A percentile compares a stretch with the other conserved stretches of the same genome.
Conservation (phyloP, 2,329 filamentous ascomycete species). For the Fusarium fujikuroi region DNA sequence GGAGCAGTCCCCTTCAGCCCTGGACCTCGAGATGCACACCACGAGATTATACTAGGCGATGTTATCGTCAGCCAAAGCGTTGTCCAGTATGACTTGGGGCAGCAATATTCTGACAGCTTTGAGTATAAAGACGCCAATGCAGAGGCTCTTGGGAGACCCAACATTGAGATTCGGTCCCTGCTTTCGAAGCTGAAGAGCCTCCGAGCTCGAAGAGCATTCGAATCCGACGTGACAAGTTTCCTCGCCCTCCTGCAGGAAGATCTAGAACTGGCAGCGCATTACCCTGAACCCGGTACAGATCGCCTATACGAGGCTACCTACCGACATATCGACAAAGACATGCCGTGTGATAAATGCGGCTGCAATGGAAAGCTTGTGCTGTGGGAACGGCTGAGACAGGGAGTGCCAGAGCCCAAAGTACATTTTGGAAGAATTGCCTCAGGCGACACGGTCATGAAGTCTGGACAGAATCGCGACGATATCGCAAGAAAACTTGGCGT, state of each 20-base stretch:
- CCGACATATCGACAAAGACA: background rate
- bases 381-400: background rate
- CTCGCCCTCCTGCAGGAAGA: background rate
- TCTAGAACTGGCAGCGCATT: background rate
- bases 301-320: background rate
- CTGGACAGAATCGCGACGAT: constrained; percentile 47
- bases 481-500: constrained; percentile 36
- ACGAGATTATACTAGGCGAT: background rate
- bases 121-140: background rate
- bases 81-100: background rate
- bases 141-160: background rate
- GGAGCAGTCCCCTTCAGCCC: constrained; percentile 47
- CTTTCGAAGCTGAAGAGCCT: background rate
- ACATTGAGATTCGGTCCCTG: background rate
- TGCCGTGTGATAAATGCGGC: background rate
- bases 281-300: background rate
- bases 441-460: constrained; percentile 52
- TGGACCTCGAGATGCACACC: background rate
- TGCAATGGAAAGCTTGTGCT: background rate
- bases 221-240: background rate
- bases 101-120: background rate
- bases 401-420: background rate
- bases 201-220: background rate
- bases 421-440: constrained; percentile 44
- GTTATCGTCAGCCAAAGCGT: background rate